Conservation (phyloP, 1,139 yeast genomes). For the Yueomyces sp. region DNA sequence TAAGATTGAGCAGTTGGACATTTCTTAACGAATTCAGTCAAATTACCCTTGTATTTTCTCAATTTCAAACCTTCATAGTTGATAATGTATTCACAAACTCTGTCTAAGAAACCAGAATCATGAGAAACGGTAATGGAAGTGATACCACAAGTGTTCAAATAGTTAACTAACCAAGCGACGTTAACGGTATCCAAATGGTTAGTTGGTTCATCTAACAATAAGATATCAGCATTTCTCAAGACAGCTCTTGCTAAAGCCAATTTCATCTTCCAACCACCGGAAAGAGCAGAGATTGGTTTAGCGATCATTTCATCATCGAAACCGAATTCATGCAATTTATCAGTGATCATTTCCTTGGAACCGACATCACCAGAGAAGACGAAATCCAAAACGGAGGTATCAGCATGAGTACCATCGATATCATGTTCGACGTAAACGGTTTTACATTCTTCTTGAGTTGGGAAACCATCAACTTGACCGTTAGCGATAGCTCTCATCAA, state of each 20-base stretch:
- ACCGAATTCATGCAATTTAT: constrained; percentile 66
- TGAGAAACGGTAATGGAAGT: constrained; percentile 96
- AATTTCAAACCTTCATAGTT: no score
- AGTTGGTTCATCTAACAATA: constrained; percentile 95
- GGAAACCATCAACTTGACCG: constrained; percentile 98
- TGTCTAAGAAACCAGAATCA: no score
- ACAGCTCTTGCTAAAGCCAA: constrained; percentile 96
- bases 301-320: constrained; percentile 76
- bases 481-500: constrained; percentile 97
- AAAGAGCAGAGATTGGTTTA: constrained; percentile 82
- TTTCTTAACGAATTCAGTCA: no score
- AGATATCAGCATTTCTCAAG: constrained; percentile 88
- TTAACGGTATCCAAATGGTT: constrained; percentile 96
- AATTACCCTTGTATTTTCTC: no score
- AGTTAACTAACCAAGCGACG: constrained; percentile 98
- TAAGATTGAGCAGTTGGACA: no score
- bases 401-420: constrained; percentile 90
- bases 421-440: constrained; percentile 97
- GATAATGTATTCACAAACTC: no score
- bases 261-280: constrained; percentile 99
- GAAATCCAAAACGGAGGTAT: constrained; percentile 74
- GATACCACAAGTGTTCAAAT: constrained; percentile 93
- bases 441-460: constrained; percentile 89
- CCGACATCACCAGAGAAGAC: constrained; percentile 72
- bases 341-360: constrained; percentile 48